Base-by-base conservation (phyloP, 257 asterid genomes). In the Nicotiana knightiana region DNA sequence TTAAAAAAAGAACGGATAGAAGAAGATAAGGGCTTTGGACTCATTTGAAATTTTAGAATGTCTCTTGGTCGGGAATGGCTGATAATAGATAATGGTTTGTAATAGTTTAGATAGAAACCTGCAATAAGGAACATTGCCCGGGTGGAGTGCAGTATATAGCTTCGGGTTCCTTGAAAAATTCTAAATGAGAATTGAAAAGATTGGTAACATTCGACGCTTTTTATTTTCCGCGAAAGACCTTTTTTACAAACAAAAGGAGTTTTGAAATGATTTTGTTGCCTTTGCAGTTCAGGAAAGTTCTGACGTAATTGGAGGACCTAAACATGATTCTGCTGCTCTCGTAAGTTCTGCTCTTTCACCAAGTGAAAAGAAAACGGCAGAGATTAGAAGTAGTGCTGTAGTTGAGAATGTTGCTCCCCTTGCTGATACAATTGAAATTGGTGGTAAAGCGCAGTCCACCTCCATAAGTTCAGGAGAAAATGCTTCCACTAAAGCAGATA, bases 271-370 rank as follows among this genome's bases (percentile, higher is more conserved):
- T 66, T 66, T 48, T 32, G 57, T 32, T 81, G 32, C 84, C 67
- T 80, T 85, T 87, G 92, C 91, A 91, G 97, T 85, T 76, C 82
- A 83, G 39, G 82, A 85, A 78, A 66, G 85, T 85, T 71, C 88
- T 81, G 82, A 84, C 9, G 91, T 79, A 81, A 73, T 63, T 70
- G 93, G 80, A 73, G 86, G 84, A 81, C 68, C 88, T 59, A 51
- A 84, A 84, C 82, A 84, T 83, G 83, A 48, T 77, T 82, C 88
- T 63, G 82, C 80, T 33, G 79, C 83, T 67, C 83, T 66, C 65
- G 68, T 81, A 85, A 82, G 73, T 76, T 58, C 83, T 83, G 91
- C 79, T 81, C 86, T 84, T 81, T 59, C 90, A 54, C 85, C 81
- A 84, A 85, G 83, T 88, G 85, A 81, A 64, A 75, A 48, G 58